These are phyloP conservation scores for Neocucurbitaria cava DNA, from an alignment of 2,329 filamentous ascomycete species.

Conservation along the genomic window DNA sequence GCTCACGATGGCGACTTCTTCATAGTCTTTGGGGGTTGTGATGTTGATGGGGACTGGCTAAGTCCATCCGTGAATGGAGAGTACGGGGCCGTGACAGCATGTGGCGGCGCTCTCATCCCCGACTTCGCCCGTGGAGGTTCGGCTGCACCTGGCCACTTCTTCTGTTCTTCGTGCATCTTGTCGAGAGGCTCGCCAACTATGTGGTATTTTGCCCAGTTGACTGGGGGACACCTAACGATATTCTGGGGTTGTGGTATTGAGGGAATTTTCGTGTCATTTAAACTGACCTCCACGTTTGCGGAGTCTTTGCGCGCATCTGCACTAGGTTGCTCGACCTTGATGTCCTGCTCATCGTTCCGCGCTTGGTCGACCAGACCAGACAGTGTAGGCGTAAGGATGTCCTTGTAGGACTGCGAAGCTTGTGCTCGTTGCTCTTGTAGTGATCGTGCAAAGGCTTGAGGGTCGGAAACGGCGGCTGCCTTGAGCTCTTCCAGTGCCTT, in stretches of 20 bases:
- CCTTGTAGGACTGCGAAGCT: conserved; percentile 33
- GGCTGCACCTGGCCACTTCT: conserved; percentile 52
- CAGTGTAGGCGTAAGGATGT: conserved; percentile 48
- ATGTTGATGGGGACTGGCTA: conserved; percentile 28
- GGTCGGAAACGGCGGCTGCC: conserved; percentile 72
- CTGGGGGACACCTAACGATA: conserved; percentile 82
- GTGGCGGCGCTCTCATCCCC: conserved; percentile 55
- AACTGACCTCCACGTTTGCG: conserved; percentile 20
- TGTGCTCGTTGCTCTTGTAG: conserved; percentile 65
- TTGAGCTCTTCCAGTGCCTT: conserved; percentile 73
- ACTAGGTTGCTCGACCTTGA: conserved; percentile 14
- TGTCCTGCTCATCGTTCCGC: conserved; percentile 28
- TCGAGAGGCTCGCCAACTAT: conserved; percentile 86
- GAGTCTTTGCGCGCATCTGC: conserved; percentile 40
- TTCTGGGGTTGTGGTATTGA: conserved; percentile 79
- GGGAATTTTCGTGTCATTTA: conserved; percentile 57
- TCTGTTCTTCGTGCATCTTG: conserved; percentile 82
- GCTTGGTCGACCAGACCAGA: conserved; percentile 44
- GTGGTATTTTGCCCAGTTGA: conserved; percentile 95
- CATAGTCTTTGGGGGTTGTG: conserved; percentile 31
- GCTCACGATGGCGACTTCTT: conserved; percentile 42
- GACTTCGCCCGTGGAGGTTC: conserved; percentile 46
- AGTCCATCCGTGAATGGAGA: conserved; percentile 64
- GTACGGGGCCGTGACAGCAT: conserved; percentile 65
- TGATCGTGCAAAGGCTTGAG: conserved; percentile 74